Evolutionary conservation across 768 basidiomycete genomes (phyloP), one percentile per base, ranked within the genome.

Genomic region (Pulveroboletus frians): DNA sequence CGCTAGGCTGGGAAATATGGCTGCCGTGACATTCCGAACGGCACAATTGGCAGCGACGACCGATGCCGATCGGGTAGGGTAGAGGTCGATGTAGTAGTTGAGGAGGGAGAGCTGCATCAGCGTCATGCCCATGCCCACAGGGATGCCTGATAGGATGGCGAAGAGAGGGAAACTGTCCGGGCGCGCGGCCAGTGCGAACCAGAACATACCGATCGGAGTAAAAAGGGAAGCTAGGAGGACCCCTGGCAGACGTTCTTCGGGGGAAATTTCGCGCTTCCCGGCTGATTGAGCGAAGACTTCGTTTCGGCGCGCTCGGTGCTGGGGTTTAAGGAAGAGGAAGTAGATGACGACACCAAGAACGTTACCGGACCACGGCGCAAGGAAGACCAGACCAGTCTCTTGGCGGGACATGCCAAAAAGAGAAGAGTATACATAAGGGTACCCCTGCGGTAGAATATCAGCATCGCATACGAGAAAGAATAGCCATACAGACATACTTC

Each of bases 1-100:
- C 4, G 51, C 63, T 23, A 65, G 8, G 45, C 58, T 65, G 4
- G 63, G 63, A 35, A 61, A 57, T 31, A 61, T 40, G 8, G 64
- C 23, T 21, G 59, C 55, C 0, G 57, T 20, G 2, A 61, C 1
- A 32, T 65, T 61, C 20, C 64, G 53, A 21, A 63, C 50, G 3
- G 59, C 57, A 13, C 57, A 61, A 34, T 64, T 62, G 39, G 63
- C 63, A 3, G 63, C 58, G n/a, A 65, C 51, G 31, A 63, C 64
- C 5, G 63, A 65, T 6, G 64, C 64, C 0, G 63, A 65, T 20
- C 55, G 61, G n/a, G 60, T 56, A 14, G 63, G 63, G 36, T 65
- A 64, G 8, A 64, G 63, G 35, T 64, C 63, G 36, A 64, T 60
- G 53, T 64, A 65, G 39, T 64, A 65, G 34, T 64, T 64, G 48